Percentiles rank a stretch among this genome's conserved stretches.
These are phyloP conservation scores for Starmerella bombicola DNA, from an alignment of 805 yeast genomes.

Conservation along the genomic window DNA sequence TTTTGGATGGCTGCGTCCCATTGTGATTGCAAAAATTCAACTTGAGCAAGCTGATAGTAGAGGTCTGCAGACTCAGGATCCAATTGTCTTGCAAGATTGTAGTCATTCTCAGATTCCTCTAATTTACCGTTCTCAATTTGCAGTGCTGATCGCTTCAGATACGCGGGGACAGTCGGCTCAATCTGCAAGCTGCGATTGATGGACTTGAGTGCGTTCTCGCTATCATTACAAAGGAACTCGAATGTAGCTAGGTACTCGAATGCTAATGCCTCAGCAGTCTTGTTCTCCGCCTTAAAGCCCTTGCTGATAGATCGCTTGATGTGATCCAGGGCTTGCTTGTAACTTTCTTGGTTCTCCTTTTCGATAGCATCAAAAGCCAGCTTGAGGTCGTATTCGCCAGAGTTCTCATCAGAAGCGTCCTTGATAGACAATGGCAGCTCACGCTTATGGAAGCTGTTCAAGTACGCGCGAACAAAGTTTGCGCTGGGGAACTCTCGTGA, in stretches of 20 bases:
- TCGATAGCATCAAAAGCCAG: slow-evolving; percentile 50
- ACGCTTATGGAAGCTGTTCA: slow-evolving; percentile 65
- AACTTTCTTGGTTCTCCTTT: slow-evolving; percentile 40
- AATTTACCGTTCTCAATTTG: slow-evolving; percentile 65
- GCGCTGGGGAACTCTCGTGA: slow-evolving; percentile 22
- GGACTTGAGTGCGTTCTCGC: slow-evolving; percentile 48
- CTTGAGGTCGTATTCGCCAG: slow-evolving; percentile 52
- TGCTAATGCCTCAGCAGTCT: slow-evolving; percentile 46
- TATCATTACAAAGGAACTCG: slow-evolving; percentile 66
- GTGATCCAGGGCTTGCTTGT: slow-evolving; percentile 47
- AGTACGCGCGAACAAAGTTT: slow-evolving; percentile 71
- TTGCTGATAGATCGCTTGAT: slow-evolving; percentile 27
- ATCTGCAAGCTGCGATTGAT: slow-evolving; percentile 53
- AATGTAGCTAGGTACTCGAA: slow-evolving; percentile 75
- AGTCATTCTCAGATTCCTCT: slow-evolving; percentile 49
- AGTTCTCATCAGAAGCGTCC: slow-evolving; percentile 38
- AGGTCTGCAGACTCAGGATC: slow-evolving; percentile 67
- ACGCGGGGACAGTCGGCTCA: slow-evolving; percentile 61
- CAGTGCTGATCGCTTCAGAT: slow-evolving; percentile 69
- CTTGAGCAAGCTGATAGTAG: slow-evolving; percentile 90
- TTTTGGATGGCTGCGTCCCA: slow-evolving; percentile 57
- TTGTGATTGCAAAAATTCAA: slow-evolving; percentile 68
- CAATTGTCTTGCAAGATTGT: slow-evolving; percentile 54
- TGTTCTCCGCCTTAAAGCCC: slow-evolving; percentile 15
- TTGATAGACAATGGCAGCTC: slow-evolving; percentile 37